Percentiles rank a stretch among this genome's conserved stretches.
Conservation (phyloP, 768 basidiomycete species). For the Phlebiopsis gigantea region DNA sequence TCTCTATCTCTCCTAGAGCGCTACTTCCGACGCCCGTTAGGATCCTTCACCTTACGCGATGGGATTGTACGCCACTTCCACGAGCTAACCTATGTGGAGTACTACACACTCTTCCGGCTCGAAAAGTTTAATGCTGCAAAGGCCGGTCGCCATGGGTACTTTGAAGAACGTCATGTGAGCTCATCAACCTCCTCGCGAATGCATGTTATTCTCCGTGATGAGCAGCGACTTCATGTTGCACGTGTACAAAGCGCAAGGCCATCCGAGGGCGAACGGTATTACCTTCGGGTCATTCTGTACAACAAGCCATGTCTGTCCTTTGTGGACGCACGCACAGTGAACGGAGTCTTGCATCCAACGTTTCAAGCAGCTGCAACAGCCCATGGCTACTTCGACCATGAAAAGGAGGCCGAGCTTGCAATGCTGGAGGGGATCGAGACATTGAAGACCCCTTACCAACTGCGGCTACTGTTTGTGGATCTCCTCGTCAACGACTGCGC, state of each 20-base stretch:
- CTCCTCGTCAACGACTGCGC: slow-evolving; percentile 31
- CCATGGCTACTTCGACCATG: slow-evolving; percentile 20
- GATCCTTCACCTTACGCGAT: slow-evolving; percentile 2
- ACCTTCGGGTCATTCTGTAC: slow-evolving; percentile 26
- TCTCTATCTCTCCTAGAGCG: slow-evolving; percentile 16
- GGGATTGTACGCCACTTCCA: slow-evolving; percentile 3
- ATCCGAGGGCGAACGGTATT: slow-evolving; percentile 30
- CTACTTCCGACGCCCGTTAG: slow-evolving; percentile 17
- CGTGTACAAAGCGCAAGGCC: slow-evolving; percentile 23
- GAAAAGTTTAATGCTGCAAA: slow-evolving; percentile 2
- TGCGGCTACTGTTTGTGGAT: slow-evolving; percentile 35
- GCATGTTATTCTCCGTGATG: slow-evolving; percentile 16
- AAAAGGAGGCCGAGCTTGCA: slow-evolving; percentile 25
- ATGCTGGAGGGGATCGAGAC: slow-evolving; percentile 30
- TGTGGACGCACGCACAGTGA: slow-evolving; percentile 3
- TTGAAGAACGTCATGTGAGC: slow-evolving; percentile 3
- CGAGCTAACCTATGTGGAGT: slow-evolving; percentile 15
- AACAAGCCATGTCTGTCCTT: slow-evolving; percentile 16
- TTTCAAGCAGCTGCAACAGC: slow-evolving; percentile 13
- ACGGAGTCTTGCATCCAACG: slow-evolving; percentile 13
- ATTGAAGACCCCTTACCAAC: slow-evolving; percentile 30
- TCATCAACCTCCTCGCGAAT: neutral
- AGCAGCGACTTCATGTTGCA: slow-evolving; percentile 14
- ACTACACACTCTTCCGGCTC: slow-evolving; percentile 16
- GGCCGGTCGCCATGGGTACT: neutral